These are phyloP conservation scores for Arthrinium phaeospermum DNA, from an alignment of 2,329 filamentous ascomycete species.

Conservation along the genomic window DNA sequence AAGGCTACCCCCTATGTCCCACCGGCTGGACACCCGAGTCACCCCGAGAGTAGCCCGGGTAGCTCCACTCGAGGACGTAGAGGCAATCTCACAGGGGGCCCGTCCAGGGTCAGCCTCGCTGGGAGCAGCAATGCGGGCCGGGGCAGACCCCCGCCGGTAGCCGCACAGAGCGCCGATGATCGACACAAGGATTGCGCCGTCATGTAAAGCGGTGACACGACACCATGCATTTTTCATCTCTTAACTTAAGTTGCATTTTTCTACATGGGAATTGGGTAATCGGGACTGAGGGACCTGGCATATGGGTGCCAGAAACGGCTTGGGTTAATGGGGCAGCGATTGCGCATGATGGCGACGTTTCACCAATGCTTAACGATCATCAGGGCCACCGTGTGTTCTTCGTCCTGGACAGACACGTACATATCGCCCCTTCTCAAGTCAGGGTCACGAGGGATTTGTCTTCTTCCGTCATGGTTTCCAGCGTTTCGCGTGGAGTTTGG, in stretches of 20 bases:
- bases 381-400: neutral
- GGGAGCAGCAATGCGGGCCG: neutral
- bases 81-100: neutral
- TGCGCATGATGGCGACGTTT: neutral
- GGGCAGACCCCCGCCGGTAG: neutral
- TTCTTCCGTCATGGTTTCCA: neutral
- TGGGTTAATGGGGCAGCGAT: neutral
- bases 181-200: slow-evolving; percentile 9
- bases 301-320: neutral
- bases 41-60: slow-evolving; percentile 48
- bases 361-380: neutral
- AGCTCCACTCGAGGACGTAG: neutral
- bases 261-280: neutral
- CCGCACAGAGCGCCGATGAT: neutral
- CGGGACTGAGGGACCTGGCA: neutral
- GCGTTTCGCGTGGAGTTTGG: slow-evolving; percentile 1
- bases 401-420: neutral
- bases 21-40: slow-evolving; percentile 56
- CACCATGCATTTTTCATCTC: neutral
- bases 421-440: neutral
- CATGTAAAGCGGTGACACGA: neutral
- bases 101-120: neutral
- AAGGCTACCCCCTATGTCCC: slow-evolving; percentile 58
- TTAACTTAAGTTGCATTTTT: neutral
- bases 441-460: neutral